phyloP scores from a whole-genome alignment of 805 yeast species.

The Limtongia smithiae region DNA sequence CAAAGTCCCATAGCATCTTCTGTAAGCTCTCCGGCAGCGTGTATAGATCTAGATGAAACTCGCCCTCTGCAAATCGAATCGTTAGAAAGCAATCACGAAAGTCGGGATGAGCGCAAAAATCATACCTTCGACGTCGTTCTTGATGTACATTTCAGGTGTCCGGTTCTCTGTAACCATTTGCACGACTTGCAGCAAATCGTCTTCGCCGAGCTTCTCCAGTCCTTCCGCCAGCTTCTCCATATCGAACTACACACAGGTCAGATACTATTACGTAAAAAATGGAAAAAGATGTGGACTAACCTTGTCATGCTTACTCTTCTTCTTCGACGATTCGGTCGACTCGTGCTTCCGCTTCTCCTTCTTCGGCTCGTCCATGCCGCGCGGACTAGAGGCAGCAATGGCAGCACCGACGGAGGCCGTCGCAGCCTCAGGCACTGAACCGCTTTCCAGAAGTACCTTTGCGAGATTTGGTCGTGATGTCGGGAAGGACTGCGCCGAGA shows the following conservation, averaged over 20 bases:
- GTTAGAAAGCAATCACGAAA: not conserved
- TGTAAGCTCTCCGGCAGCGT: conserved; percentile 88
- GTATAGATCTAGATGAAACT: conserved; percentile 91
- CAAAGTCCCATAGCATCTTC: conserved; percentile 92
- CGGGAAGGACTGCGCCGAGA: conserved; percentile 54
- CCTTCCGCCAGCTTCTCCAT: conserved; percentile 88
- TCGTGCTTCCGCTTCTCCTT: conserved; percentile 43
- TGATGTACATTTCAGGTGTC: conserved; percentile 91
- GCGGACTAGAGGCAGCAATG: conserved; percentile 14
- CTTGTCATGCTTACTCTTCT: conserved; percentile 45
- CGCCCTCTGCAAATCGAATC: conserved; percentile 57
- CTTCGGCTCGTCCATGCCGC: conserved; percentile 27
- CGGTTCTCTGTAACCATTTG: conserved; percentile 97
- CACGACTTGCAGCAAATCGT: conserved; percentile 88
- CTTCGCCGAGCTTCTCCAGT: conserved; percentile 81
- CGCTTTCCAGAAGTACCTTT: conserved; percentile 72
- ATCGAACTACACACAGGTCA: conserved; percentile 54
- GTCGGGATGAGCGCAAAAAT: not conserved
- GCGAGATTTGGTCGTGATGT: conserved; percentile 68
- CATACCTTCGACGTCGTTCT: conserved; percentile 76
- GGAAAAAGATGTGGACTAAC: conserved; percentile 36
- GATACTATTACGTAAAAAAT: not conserved
- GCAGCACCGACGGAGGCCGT: conserved; percentile 34
- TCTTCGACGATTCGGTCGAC: conserved; percentile 33
- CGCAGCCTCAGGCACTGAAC: conserved; percentile 64